Base-by-base conservation (phyloP, 1,139 yeast species). In the Geotrichum bryndzae region DNA sequence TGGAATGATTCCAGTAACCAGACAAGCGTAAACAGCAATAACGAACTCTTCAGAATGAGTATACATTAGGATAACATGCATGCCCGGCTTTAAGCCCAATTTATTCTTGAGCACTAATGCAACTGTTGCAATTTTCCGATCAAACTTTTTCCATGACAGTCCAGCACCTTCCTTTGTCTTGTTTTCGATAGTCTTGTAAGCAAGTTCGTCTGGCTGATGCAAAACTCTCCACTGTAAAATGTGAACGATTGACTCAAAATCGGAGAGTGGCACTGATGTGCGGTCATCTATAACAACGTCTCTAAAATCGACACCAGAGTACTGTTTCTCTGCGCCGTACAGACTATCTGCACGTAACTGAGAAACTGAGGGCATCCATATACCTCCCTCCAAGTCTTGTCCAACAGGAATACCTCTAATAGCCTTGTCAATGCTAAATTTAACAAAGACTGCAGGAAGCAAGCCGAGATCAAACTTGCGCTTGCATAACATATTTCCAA, bases 401-500 rank as follows among this genome's bases (percentile, higher is more conserved):
- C 96, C 96, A 65, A 85, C 85, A 1, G 94, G 90, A 29, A 90
- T 77, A 73, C 85, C 82, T 64, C 87, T 80, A 23, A 90, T 79
- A 0, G 95, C 85, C 62, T 83, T 82, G 52, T 83, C 80, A 33
- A 88, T 82, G 63, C 87, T 87, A 71, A 92, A 94, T 70, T 90
- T 90, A 59, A 91, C 92, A 74, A 84, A 92, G 51, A 85, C 87
- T 0, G 96, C 88, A 38, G 84, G 82, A 46, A 94, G 77, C 11
- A 83, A 79, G 1, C 98, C 98, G 67, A 85, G 88, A 57, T 87
- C 80, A 70, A 91, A 91, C 66, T 84, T 82, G 68, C 89, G 85
- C 66, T 92, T 90, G 68, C 97, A 92, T 57, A 95, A 80, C 86
- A 92, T 90, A 68, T 92, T 94, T 1, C 99, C 98, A 67, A 94